Percentiles rank a stretch among this genome's conserved stretches.
Conservation (phyloP, 2,329 filamentous ascomycete species). For the Lojkania enalia region DNA sequence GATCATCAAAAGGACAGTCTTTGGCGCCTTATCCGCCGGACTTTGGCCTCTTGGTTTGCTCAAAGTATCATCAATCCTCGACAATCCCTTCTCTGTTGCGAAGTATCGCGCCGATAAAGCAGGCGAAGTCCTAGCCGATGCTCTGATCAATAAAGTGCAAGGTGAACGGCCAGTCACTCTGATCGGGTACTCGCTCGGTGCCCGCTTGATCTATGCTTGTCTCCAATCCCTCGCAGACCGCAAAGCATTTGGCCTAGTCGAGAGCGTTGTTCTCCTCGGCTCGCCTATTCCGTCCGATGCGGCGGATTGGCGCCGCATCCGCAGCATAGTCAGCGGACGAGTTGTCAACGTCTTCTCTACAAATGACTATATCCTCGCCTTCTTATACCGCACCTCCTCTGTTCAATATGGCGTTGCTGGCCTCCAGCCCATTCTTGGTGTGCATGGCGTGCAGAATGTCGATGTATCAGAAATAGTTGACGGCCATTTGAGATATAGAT, state of each 20-base stretch:
- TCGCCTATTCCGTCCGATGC: conserved; percentile 73
- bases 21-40: conserved; percentile 51
- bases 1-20: conserved; percentile 66
- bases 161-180: conserved; percentile 80
- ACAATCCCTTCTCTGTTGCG: conserved; percentile 81
- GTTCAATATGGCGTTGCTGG: conserved; percentile 84
- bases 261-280: conserved; percentile 81
- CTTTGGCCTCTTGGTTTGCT: conserved; percentile 54
- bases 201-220: conserved; percentile 80
- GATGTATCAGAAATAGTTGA: conserved; percentile 56
- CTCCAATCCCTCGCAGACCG: conserved; percentile 75
- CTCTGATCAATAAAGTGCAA: conserved; percentile 78
- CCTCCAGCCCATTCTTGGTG: conserved; percentile 70
- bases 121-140: conserved; percentile 77
- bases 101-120: conserved; percentile 79
- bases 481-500: conserved; percentile 57
- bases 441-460: conserved; percentile 66
- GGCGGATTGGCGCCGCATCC: conserved; percentile 74
- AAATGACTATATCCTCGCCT: conserved; percentile 84
- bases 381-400: conserved; percentile 82
- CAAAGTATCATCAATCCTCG: conserved; percentile 61
- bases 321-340: conserved; percentile 76
- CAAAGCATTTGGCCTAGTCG: conserved; percentile 79
- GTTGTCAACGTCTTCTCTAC: conserved; percentile 87
- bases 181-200: conserved; percentile 80